Percentiles rank a stretch among this genome's conserved stretches.
Evolutionary conservation across 768 basidiomycete genomes (phyloP).

Genomic region (Mrakia blollopis): DNA sequence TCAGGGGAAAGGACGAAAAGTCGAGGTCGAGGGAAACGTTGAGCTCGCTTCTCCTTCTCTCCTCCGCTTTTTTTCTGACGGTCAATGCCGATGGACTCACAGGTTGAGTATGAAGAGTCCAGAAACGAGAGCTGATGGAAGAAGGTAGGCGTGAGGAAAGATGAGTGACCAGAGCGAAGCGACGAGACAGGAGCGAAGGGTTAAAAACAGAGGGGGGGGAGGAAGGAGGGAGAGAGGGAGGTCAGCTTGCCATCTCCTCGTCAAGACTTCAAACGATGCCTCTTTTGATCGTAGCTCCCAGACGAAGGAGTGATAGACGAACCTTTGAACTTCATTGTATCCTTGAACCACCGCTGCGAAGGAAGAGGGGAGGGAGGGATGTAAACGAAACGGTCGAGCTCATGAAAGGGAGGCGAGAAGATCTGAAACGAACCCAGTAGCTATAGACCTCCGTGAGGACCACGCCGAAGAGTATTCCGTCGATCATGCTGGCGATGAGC

Average conservation of each 20-base stretch:
- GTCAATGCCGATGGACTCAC: background rate
- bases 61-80: background rate
- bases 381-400: background rate
- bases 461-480: background rate
- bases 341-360: background rate
- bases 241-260: background rate
- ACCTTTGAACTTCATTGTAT: background rate
- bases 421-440: background rate
- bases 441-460: background rate
- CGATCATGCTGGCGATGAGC: background rate
- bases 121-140: background rate
- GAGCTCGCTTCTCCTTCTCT: too few species aligned
- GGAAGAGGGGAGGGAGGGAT: background rate
- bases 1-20: background rate
- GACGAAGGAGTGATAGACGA: background rate
- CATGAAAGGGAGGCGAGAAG: too few species aligned
- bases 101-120: background rate
- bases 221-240: background rate
- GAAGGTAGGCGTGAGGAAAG: background rate
- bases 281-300: too few species aligned
- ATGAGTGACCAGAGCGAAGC: background rate
- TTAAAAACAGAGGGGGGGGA: background rate
- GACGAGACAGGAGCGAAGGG: background rate
- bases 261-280: too few species aligned
- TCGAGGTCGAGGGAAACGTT: too few species aligned